These are phyloP conservation scores for Pelargonium cotyledonis DNA, from an alignment of 441 rosid genomes.

Conservation along the genomic window DNA sequence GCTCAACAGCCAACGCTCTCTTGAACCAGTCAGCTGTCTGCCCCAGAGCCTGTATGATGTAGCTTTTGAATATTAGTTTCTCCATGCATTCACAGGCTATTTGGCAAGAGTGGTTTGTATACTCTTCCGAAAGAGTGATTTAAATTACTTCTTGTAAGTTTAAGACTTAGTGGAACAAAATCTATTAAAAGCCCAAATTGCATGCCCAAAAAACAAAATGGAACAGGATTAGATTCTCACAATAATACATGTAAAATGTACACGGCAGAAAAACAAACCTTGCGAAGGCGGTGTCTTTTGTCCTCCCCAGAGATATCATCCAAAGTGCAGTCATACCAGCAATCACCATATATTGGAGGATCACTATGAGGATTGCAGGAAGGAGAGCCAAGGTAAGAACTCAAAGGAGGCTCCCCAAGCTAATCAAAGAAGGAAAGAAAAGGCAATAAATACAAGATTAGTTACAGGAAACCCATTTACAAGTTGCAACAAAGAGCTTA, in stretches of 20 bases:
- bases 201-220: not conserved
- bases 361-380: conserved; percentile 69
- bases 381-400: conserved; percentile 44
- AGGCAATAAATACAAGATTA: conserved; percentile 20
- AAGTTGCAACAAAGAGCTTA: not conserved
- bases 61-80: conserved; percentile 25
- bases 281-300: conserved; percentile 76
- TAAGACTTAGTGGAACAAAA: not conserved
- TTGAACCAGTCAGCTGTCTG: conserved; percentile 91
- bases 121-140: conserved; percentile 2
- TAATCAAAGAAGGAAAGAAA: conserved; percentile 23
- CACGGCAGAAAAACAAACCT: conserved; percentile 35
- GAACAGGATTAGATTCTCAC: not conserved
- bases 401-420: conserved; percentile 90
- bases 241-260: not conserved
- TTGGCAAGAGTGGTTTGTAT: not conserved
- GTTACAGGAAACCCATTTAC: conserved; percentile 1
- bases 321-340: conserved; percentile 95
- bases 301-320: conserved; percentile 90
- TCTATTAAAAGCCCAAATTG: not conserved
- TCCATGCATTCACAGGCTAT: conserved; percentile 1
- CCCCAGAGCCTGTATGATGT: conserved; percentile 70
- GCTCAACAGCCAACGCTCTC: conserved; percentile 91
- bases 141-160: not conserved
- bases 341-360: conserved; percentile 84